Conservation (phyloP, 176 grass and related monocot species). For the Triticum monococcum region DNA sequence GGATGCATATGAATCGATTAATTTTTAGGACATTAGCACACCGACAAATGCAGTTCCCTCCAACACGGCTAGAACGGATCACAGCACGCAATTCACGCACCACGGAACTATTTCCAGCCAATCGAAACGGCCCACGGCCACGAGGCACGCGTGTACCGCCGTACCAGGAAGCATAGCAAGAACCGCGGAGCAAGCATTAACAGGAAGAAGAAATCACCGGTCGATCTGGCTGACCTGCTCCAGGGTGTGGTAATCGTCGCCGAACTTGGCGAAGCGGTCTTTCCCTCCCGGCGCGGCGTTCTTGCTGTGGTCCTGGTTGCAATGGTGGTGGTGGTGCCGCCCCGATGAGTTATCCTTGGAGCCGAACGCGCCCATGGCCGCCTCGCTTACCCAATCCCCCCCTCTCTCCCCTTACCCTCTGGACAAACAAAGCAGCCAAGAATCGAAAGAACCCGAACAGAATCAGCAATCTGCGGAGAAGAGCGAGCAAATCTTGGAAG, state of each 20-base stretch:
- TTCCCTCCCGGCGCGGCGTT: conserved; percentile 15
- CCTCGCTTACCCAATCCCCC: not conserved
- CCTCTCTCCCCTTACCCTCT: not conserved
- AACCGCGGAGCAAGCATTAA: not conserved
- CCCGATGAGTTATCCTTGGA: conserved; percentile 34
- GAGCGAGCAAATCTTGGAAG: not conserved
- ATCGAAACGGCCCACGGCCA: not conserved
- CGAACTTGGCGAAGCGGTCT: conserved; percentile 43
- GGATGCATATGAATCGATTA: not conserved
- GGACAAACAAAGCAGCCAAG: not conserved
- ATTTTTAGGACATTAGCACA: not conserved
- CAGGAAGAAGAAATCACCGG: not conserved
- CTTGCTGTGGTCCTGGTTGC: not conserved
- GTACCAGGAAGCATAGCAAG: not conserved
- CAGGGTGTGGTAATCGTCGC: conserved; percentile 61
- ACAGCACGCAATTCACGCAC: not conserved
- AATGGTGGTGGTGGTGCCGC: not conserved
- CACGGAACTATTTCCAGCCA: not conserved
- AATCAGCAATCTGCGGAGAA: not conserved
- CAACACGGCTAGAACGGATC: not conserved
- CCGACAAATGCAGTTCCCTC: not conserved
- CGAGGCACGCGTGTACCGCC: not conserved
- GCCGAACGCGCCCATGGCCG: conserved; percentile 43
- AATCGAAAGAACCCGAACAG: not conserved
- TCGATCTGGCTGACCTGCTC: conserved; percentile 47